A percentile compares a stretch with the other conserved stretches of the same genome.
Conservation (phyloP, 441 rosid species). For the Populus hybrid region DNA sequence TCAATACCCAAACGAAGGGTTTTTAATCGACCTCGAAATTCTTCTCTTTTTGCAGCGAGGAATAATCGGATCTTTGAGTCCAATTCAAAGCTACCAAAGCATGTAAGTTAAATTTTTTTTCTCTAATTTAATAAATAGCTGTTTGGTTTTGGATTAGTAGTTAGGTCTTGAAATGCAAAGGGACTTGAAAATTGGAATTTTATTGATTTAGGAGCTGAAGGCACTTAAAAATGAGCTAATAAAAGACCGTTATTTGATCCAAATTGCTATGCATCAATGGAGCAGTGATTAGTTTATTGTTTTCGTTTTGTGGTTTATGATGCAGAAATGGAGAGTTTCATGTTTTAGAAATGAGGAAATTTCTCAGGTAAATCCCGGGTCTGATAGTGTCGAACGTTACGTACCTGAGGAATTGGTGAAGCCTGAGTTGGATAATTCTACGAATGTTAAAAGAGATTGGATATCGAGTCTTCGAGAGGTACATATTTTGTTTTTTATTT, state of each 20-base stretch:
- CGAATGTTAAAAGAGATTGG: slow-evolving; percentile 46
- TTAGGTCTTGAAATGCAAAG: not conserved
- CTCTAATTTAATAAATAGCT: not conserved
- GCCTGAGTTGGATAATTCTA: slow-evolving; percentile 41
- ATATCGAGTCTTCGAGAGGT: slow-evolving; percentile 56
- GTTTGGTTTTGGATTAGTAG: not conserved
- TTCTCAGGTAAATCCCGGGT: slow-evolving; percentile 39
- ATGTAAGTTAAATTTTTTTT: slow-evolving; percentile 35
- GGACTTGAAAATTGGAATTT: not conserved
- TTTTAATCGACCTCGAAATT: slow-evolving; percentile 37
- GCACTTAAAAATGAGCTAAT: not conserved
- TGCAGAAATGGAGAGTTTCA: slow-evolving; percentile 74
- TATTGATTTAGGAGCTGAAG: not conserved
- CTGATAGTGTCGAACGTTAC: slow-evolving; percentile 38
- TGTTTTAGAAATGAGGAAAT: slow-evolving; percentile 64
- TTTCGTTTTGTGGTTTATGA: slow-evolving; percentile 9
- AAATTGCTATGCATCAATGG: not conserved
- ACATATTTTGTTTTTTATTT: slow-evolving; percentile 2
- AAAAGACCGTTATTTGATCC: not conserved
- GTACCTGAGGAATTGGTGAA: slow-evolving; percentile 52
- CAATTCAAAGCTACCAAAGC: slow-evolving; percentile 39
- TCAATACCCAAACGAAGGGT: slow-evolving; percentile 46
- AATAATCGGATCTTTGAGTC: slow-evolving; percentile 41
- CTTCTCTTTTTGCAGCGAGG: slow-evolving; percentile 34
- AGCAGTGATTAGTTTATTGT: not conserved